These are phyloP conservation scores for Ramalina intermedia DNA, from an alignment of 495 filamentous ascomycete species.

Conservation along the genomic window DNA sequence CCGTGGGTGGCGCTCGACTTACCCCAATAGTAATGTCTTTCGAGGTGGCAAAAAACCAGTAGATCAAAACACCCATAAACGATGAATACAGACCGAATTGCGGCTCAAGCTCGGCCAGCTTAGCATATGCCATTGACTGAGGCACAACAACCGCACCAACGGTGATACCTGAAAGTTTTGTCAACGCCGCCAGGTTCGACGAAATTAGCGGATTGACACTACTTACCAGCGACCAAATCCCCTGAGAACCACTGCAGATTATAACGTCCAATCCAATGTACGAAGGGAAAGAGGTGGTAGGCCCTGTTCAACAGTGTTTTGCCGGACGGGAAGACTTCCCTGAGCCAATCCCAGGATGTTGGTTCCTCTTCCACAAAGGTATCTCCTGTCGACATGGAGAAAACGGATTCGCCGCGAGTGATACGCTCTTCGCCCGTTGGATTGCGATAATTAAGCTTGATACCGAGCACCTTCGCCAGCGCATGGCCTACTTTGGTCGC, in stretches of 20 bases:
- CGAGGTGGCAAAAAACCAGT: slow-evolving; percentile 98
- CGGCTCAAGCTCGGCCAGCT: slow-evolving; percentile 59
- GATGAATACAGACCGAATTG: slow-evolving; percentile 92
- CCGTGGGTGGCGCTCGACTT: slow-evolving; percentile 23
- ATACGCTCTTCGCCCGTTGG: slow-evolving; percentile 40
- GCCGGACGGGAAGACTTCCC: slow-evolving; percentile 41
- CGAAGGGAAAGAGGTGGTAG: slow-evolving; percentile 66
- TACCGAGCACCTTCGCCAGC: slow-evolving; percentile 69
- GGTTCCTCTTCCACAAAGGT: slow-evolving; percentile 78
- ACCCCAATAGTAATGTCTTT: slow-evolving; percentile 99
- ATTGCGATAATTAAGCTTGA: slow-evolving; percentile 61
- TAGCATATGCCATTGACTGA: slow-evolving; percentile 94
- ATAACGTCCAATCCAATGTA: slow-evolving; percentile 76
- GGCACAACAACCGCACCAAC: slow-evolving; percentile 93
- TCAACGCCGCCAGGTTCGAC: neutral
- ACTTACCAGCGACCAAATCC: slow-evolving; percentile 72
- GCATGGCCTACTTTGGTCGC: slow-evolving; percentile 48
- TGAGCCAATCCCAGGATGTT: slow-evolving; percentile 55
- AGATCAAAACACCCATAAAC: slow-evolving; percentile 91
- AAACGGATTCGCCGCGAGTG: slow-evolving; percentile 62
- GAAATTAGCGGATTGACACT: slow-evolving; percentile 8
- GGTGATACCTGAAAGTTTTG: slow-evolving; percentile 51
- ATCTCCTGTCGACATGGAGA: slow-evolving; percentile 61
- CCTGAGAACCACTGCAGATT: slow-evolving; percentile 80
- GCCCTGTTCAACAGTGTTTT: slow-evolving; percentile 43